Conservation (phyloP, 2,329 filamentous ascomycete genomes). For the Fusarium veterinarium region DNA sequence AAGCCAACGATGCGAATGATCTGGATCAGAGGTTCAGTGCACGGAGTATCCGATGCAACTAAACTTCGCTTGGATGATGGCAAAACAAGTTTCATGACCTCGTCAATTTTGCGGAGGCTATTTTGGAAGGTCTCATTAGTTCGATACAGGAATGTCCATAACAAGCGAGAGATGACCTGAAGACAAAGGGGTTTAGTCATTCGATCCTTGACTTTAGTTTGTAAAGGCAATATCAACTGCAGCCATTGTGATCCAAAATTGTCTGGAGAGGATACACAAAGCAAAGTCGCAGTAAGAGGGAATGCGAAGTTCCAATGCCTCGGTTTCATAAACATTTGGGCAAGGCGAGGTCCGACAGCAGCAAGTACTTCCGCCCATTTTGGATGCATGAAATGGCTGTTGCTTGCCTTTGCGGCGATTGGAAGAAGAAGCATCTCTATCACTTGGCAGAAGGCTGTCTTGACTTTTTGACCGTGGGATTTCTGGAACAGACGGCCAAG, state of each 20-base stretch:
- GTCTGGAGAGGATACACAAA: slow-evolving; percentile 89
- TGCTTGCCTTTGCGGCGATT: slow-evolving; percentile 82
- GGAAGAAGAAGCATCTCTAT: slow-evolving; percentile 88
- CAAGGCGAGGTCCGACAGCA: slow-evolving; percentile 80
- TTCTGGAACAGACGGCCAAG: slow-evolving; percentile 85
- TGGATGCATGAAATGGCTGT: slow-evolving; percentile 79
- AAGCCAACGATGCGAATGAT: slow-evolving; percentile 95
- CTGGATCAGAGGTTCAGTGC: slow-evolving; percentile 91
- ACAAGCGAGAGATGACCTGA: slow-evolving; percentile 87
- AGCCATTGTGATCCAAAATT: slow-evolving; percentile 89
- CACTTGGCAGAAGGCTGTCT: slow-evolving; percentile 93
- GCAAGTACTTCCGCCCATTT: slow-evolving; percentile 91
- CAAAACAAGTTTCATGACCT: slow-evolving; percentile 86
- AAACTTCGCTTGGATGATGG: slow-evolving; percentile 84
- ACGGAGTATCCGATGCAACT: slow-evolving; percentile 83
- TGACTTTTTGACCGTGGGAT: slow-evolving; percentile 89
- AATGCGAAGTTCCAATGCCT: slow-evolving; percentile 93
- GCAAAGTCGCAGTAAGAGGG: slow-evolving; percentile 84
- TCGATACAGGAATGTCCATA: slow-evolving; percentile 96
- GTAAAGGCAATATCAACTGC: slow-evolving; percentile 79
- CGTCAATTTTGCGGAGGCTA: slow-evolving; percentile 84
- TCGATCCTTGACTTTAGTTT: slow-evolving; percentile 86
- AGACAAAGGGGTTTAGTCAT: slow-evolving; percentile 81
- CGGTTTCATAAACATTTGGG: slow-evolving; percentile 89
- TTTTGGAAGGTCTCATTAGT: slow-evolving; percentile 76